Base-by-base conservation (phyloP, 73 alveolate species). In the Paramecium bursaria region DNA sequence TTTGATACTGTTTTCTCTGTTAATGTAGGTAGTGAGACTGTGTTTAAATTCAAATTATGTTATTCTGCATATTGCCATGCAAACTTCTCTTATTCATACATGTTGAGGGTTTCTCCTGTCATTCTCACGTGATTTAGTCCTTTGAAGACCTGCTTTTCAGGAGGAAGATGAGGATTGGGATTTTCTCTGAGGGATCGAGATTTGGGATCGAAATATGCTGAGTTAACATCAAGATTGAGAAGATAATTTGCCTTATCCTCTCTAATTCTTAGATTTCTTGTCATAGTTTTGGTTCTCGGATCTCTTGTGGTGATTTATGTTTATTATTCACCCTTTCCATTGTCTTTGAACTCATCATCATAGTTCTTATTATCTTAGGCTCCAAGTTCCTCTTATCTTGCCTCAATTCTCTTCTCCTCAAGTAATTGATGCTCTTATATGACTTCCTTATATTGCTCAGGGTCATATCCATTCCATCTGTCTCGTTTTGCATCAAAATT, bases 391-490 rank as follows among this genome's bases (percentile, higher is more conserved):
- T 90, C 46, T 4, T 73, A 54, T 74, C 86, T 77, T 48, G 76
- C 47, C 79, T 48, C 92, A 75, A 76, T 47, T 76, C 91, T 55
- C 86, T 86, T 89, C 50, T 85, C 95, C 57, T 93, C 93, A 3
- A 91, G 39, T 11, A 60, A 55, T 52, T 91, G 86, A 91, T 91
- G 86, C 73, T 94, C 94, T 17, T 87, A 51, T 14, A 94, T 74
- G 19, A 86, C 90, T 51, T 49, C 54, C 57, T 57, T 92, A 77
- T 92, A 92, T 75, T 74, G 53, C 13, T 74, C 88, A 13, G 97
- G 96, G 79, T 94, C 97, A 75, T 91, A 96, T 13, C 99, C 99
- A 90, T 96, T 96, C 97, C 98, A 96, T 74, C 98, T 88, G 86
- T 96, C 98, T 73, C 96, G 91, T 86, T 94, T 94, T 29, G 97